Base-by-base conservation (phyloP, 2,329 filamentous ascomycete genomes). In the Botryotinia narcissicola region DNA sequence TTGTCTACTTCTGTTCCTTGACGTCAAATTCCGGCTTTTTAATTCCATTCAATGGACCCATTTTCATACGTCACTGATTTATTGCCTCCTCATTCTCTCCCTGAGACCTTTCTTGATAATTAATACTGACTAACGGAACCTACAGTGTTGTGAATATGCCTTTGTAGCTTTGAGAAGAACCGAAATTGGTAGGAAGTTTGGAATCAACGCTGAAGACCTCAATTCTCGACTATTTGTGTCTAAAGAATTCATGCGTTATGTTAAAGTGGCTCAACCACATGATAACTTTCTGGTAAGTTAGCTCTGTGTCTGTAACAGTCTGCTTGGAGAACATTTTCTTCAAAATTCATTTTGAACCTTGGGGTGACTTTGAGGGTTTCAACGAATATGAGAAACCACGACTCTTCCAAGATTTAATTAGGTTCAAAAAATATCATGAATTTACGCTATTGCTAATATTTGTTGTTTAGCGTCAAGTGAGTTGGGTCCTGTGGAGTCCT, bases 401-500 rank as follows among this genome's bases (percentile, higher is more conserved):
- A 18, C 51, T 29, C n/a, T 54, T 57, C n/a, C 25, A 16, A 9
- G 18, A 32, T 57, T 18, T 3, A 29, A 9, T 29, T 18, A 14
- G 3, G 1, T 18, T 29, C n/a, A 4, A 32, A n/a, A 14, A 18
- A 5, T 32, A 29, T 7, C 8, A 18, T 18, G 10, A 9, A 4
- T 12, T 44, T 25, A 18, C n/a, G 7, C 8, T 14, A 16, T 44
- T 54, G 57, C 61, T 73, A 72, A 75, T 12, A 22, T 29, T 54
- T 75, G 42, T 73, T 82, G 35, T 68, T 51, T n/a, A 78, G 76
- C 83, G 86, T 1, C 81, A 86, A 0, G 87, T 91, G 0, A 86
- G 89, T 40, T 93, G 89, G 89, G 78, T 93, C 3, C 79, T 92
- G 0, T 91, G 86, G 85, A 87, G 85, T 73, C 76, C 76, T 0